A percentile compares a stretch with the other conserved stretches of the same genome.
phyloP scores from a whole-genome alignment of 352 stramenopile genomes.

The Pythium guiyangense region DNA sequence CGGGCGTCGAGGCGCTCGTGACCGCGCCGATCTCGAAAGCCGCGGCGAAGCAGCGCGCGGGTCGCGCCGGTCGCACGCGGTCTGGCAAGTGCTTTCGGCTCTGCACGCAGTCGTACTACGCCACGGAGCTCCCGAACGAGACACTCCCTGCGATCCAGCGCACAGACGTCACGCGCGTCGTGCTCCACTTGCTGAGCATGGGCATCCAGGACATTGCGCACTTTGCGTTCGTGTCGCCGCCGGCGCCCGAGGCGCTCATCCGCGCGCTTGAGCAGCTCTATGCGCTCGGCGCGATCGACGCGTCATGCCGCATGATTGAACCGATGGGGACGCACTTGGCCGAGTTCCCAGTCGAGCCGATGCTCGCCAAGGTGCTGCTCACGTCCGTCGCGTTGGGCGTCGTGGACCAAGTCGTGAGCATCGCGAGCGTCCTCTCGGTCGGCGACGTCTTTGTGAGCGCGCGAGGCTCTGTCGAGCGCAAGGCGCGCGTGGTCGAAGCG shows the following conservation, averaged over 20 bases:
- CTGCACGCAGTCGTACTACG: too few species aligned
- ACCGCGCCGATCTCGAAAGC: too few species aligned
- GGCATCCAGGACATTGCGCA: too few species aligned
- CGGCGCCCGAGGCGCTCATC: conserved; percentile 64
- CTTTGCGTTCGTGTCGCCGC: conserved; percentile 81
- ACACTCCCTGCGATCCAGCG: too few species aligned
- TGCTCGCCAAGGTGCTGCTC: conserved; percentile 65
- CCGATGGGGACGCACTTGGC: conserved; percentile 93
- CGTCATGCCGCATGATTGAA: conserved; percentile 53
- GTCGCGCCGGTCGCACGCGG: too few species aligned
- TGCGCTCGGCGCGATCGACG: conserved; percentile 60
- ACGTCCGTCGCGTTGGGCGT: conserved; percentile 74
- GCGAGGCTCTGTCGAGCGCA: conserved; percentile 58
- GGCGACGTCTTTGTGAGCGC: conserved; percentile 73
- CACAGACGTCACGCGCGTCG: too few species aligned
- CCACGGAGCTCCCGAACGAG: too few species aligned
- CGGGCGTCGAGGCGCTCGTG: too few species aligned
- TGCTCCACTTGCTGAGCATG: too few species aligned
- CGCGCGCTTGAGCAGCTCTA: conserved; percentile 68
- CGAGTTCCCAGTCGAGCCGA: conserved; percentile 96
- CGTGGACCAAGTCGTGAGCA: conserved; percentile 91
- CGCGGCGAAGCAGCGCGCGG: too few species aligned
- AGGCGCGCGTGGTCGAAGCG: conserved; percentile 56
- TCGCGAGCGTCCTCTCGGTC: conserved; percentile 96
- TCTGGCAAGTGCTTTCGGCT: too few species aligned